These are phyloP conservation scores for Saprolegnia diclina DNA, from an alignment of 352 stramenopile species.

Conservation along the genomic window DNA sequence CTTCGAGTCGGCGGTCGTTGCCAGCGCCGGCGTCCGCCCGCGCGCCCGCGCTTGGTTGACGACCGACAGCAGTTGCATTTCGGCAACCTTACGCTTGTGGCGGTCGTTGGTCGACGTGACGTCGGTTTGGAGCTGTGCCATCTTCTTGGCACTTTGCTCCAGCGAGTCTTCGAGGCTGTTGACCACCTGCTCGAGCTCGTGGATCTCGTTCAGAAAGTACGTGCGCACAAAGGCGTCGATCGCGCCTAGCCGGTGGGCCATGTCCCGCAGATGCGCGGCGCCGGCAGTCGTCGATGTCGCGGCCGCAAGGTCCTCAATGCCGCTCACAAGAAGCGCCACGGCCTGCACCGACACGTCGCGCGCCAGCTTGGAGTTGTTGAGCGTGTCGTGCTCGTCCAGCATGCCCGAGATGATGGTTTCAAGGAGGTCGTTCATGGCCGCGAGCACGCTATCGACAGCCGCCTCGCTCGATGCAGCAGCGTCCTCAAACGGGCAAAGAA, in stretches of 20 bases:
- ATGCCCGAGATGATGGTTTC: conserved; percentile 13
- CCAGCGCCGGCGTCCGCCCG: background rate
- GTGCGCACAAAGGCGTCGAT: conserved; percentile 14
- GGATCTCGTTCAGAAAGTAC: conserved; percentile 13
- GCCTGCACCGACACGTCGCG: background rate
- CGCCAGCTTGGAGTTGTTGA: conserved; percentile 17
- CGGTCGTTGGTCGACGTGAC: background rate
- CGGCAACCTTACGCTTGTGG: conserved; percentile 21
- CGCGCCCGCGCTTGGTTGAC: conserved; percentile 4
- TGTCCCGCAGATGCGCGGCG: background rate
- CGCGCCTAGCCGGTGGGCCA: background rate
- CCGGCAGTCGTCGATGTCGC: background rate
- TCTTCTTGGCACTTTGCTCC: background rate
- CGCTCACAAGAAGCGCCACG: conserved; percentile 1
- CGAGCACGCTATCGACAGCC: background rate
- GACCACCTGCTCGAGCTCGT: conserved; percentile 23
- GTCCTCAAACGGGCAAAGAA: conserved; percentile 18
- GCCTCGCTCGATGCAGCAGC: too few species aligned
- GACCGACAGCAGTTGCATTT: background rate
- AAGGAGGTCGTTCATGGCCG: conserved; percentile 9
- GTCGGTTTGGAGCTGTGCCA: background rate
- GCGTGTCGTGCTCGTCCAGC: background rate
- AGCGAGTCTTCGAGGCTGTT: conserved; percentile 14
- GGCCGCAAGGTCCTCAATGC: background rate
- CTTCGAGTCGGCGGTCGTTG: background rate